Evolutionary conservation across 352 stramenopile genomes (phyloP).

Genomic region (Phytopythium helicoides): DNA sequence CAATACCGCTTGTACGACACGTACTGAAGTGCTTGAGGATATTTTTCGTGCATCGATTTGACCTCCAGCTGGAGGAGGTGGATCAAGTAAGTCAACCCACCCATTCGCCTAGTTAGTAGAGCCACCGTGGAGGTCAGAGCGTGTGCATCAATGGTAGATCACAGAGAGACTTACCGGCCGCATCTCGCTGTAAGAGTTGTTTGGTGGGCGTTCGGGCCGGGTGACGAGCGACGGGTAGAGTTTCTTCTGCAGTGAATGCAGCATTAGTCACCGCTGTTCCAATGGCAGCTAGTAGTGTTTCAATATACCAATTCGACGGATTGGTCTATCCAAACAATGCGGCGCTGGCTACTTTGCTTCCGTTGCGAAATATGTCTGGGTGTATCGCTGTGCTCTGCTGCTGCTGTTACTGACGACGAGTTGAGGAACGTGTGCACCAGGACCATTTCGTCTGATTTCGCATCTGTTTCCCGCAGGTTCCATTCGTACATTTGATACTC

Average conservation of each 20-base stretch:
- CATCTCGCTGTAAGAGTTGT: conserved; percentile 77
- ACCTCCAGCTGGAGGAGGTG: neutral
- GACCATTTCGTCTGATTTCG: conserved; percentile 62
- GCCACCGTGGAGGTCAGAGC: neutral
- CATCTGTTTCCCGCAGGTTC: conserved; percentile 37
- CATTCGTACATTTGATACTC: conserved; percentile 79
- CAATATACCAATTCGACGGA: conserved; percentile 50
- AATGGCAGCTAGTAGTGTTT: neutral
- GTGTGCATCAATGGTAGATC: neutral
- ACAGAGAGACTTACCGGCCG: conserved; percentile 35
- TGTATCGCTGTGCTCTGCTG: neutral
- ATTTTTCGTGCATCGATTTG: neutral
- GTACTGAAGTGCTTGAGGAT: neutral
- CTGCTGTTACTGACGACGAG: conserved; percentile 10
- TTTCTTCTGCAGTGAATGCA: conserved; percentile 35
- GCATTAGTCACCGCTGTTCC: conserved; percentile 3
- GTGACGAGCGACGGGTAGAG: conserved; percentile 47
- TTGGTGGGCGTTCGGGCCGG: conserved; percentile 67
- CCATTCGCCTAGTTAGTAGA: conserved; percentile 51
- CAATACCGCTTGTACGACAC: neutral
- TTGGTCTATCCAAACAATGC: conserved; percentile 75
- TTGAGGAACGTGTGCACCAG: conserved; percentile 84
- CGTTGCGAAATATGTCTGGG: conserved; percentile 14
- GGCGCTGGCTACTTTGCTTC: conserved; percentile 19
- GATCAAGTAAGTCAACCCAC: conserved; percentile 61